These are phyloP conservation scores for Amaranthus cruentus DNA, from an alignment of 148 eudicot species.

Conservation along the genomic window DNA sequence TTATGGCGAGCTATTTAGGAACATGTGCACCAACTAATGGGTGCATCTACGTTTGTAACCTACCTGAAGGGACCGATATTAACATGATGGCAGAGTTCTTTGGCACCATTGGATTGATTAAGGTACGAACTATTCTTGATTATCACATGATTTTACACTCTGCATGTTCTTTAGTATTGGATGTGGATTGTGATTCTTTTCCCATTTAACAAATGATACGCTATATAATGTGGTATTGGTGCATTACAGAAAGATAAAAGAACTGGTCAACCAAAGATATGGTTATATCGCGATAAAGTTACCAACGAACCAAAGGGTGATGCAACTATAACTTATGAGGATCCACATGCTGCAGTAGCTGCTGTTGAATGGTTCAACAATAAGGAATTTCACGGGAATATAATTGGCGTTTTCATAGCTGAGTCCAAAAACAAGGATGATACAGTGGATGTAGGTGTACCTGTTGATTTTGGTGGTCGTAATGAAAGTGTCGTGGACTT, in stretches of 20 bases:
- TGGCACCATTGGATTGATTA: conserved; percentile 88
- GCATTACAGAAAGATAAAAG: conserved; percentile 75
- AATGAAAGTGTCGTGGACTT: conserved; percentile 43
- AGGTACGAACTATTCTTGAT: conserved; percentile 43
- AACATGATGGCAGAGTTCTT: conserved; percentile 85
- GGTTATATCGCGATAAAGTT: conserved; percentile 83
- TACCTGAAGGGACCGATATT: conserved; percentile 90
- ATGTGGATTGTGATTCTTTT: neutral
- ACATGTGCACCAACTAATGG: conserved; percentile 71
- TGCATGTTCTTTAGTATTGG: neutral
- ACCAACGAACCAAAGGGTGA: conserved; percentile 96
- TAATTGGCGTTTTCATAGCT: conserved; percentile 75
- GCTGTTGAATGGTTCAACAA: conserved; percentile 98
- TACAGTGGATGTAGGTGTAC: conserved; percentile 36
- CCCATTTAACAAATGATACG: neutral
- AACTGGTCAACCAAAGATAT: conserved; percentile 86
- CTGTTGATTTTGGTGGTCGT: conserved; percentile 34
- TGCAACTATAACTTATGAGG: conserved; percentile 96
- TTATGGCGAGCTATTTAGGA: conserved; percentile 61
- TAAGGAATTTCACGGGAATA: conserved; percentile 83
- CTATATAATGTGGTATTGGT: neutral
- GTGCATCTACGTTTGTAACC: conserved; percentile 76
- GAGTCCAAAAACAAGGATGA: conserved; percentile 89
- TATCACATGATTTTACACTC: neutral
- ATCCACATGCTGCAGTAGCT: conserved; percentile 94